Evolutionary conservation across 2,329 filamentous ascomycete genomes (phyloP), one percentile per base, ranked within the genome.

Genomic region (Penicillium sp.): DNA sequence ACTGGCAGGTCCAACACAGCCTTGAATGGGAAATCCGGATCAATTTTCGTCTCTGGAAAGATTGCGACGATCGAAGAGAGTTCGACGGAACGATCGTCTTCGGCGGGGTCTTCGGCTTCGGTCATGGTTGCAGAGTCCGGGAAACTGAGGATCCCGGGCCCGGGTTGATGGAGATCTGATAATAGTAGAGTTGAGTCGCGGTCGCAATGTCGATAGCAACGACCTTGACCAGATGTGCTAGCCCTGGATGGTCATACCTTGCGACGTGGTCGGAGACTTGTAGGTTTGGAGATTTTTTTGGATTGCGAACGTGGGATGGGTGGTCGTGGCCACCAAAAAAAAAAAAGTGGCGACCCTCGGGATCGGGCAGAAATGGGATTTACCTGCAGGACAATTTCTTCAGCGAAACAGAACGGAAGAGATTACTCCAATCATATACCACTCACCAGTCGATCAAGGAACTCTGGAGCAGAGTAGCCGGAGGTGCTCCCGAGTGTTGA

Each of bases 51-150:
- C 71, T 88, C 85, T 1, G 85, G 85, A 58, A 79, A 88, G 55
- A 88, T 88, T 49, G 85, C 84, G 45, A 79, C 77, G 56, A 88
- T 79, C 24, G 84, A 81, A 10, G 78, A 79, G 47, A 88, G 75
- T 71, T 88, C 85, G 63, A 86, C 79, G 29, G 78, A 76, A 59
- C 85, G 81, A 63, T 87, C 85, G 67, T 87, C 84, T 13, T 82
- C 79, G 11, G 56, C 54, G 16, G 48, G 26, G 39, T 56, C 54
- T 44, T 67, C 65, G 52, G 69, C 64, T 62, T 77, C 76, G 49
- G 73, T 69, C 76, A 78, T 77, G 19, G 31, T 46, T 59, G 56
- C 31, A 44, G 9, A 45, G 39, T 58, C 50, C 54, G 55, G 43
- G 26, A 54, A 22, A 47, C 48, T n/a, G 43, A 43, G 42, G 44